phyloP scores from a whole-genome alignment of 163 green algal genomes.

The Trebouxia gelatinosa region DNA sequence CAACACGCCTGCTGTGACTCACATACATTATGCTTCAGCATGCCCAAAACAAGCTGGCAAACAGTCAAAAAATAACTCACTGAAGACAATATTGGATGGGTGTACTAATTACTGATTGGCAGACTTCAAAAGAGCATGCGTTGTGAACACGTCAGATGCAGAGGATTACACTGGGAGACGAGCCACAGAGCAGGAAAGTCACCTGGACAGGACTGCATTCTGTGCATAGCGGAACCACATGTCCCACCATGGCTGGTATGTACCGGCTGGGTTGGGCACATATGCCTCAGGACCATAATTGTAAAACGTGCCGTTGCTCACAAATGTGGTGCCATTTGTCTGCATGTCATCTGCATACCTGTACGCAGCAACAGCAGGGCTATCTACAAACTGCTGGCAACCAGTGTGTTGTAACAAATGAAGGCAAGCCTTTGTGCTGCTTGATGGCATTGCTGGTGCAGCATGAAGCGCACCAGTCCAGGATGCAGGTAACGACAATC shows the following conservation, averaged over 20 bases:
- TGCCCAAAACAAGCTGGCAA: no score
- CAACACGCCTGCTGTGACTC: slow-evolving; percentile 18
- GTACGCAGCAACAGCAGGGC: slow-evolving; percentile 58
- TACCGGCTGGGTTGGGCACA: slow-evolving; percentile 21
- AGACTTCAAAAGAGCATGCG: not conserved
- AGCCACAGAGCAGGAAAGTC: not conserved
- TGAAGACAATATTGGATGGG: not conserved
- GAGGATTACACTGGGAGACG: slow-evolving; percentile 40
- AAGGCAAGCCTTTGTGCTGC: no score
- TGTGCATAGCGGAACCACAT: slow-evolving; percentile 19
- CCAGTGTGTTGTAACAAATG: no score
- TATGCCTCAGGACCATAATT: no score
- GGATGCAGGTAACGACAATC: no score
- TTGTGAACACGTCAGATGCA: slow-evolving; percentile 26
- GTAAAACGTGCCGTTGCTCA: not conserved
- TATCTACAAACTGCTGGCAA: no score
- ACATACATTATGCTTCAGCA: not conserved
- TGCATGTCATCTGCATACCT: slow-evolving; percentile 67
- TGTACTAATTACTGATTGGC: not conserved
- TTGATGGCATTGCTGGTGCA: no score
- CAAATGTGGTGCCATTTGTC: slow-evolving; percentile 28
- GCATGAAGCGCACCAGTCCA: no score
- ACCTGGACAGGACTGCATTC: slow-evolving; percentile 5
- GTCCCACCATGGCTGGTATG: slow-evolving; percentile 45
- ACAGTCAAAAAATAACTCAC: no score